These are phyloP conservation scores for Dalechampia spathulata DNA, from an alignment of 441 rosid genomes.

Conservation along the genomic window DNA sequence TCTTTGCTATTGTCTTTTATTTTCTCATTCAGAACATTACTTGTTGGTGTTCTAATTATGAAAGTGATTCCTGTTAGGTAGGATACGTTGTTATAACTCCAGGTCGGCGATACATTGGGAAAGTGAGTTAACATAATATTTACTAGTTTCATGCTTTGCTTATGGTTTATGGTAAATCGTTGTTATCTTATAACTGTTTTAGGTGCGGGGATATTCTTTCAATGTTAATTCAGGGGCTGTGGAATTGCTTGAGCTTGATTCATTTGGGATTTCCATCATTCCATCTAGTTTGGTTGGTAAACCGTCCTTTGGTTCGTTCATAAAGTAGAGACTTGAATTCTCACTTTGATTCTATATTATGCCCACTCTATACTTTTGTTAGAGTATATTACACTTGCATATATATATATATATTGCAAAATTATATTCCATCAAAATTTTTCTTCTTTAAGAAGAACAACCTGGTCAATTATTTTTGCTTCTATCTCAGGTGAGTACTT, in stretches of 20 bases:
- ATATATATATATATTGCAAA: neutral
- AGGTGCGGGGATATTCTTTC: slow-evolving; percentile 90
- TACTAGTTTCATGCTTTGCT: slow-evolving; percentile 1
- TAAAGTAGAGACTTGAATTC: neutral
- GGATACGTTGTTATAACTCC: slow-evolving; percentile 76
- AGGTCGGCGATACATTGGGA: slow-evolving; percentile 55
- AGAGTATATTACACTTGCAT: neutral
- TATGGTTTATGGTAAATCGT: slow-evolving; percentile 3
- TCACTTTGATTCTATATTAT: neutral
- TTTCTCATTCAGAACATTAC: neutral
- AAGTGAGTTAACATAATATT: slow-evolving; percentile 34
- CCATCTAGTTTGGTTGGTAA: slow-evolving; percentile 80
- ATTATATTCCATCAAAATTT: neutral
- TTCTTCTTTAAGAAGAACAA: slow-evolving; percentile 4
- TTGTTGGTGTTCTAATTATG: slow-evolving; percentile 1
- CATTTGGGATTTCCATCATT: slow-evolving; percentile 78
- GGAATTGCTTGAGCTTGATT: slow-evolving; percentile 79
- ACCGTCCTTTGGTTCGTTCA: slow-evolving; percentile 6
- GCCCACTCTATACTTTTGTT: too few relatives aligned
- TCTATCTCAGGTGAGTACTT: slow-evolving; percentile 65
- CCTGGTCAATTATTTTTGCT: slow-evolving; percentile 1
- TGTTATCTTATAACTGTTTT: neutral
- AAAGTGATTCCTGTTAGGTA: slow-evolving; percentile 48
- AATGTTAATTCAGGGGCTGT: slow-evolving; percentile 69
- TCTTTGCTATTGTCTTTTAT: neutral